A percentile compares a stretch with the other conserved stretches of the same genome.
Conservation (phyloP, 768 basidiomycete species). For the Leucogyrophana mollusca region DNA sequence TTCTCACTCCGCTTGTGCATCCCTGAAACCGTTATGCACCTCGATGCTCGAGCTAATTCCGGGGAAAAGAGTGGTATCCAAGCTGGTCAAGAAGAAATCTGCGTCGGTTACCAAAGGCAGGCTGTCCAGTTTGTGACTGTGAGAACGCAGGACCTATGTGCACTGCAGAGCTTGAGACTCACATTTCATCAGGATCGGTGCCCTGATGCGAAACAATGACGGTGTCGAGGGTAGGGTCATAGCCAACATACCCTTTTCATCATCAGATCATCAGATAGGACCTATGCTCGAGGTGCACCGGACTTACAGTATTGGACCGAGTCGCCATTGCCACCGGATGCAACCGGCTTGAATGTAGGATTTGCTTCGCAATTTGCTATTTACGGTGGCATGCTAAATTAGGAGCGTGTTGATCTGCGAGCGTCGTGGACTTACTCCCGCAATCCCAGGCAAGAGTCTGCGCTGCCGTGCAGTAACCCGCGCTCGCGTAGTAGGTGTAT, state of each 20-base stretch:
- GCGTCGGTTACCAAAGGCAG: conserved; percentile 40
- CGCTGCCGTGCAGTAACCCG: conserved; percentile 47
- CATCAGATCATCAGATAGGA: not conserved
- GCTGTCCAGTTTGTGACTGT: conserved; percentile 17
- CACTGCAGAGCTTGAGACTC: not conserved
- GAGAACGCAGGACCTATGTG: not conserved
- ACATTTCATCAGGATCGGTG: conserved; percentile 31
- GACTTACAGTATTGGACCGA: conserved; percentile 41
- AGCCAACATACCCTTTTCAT: conserved; percentile 52
- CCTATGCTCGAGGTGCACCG: not conserved
- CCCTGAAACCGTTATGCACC: conserved; percentile 47
- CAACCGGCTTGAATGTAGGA: conserved; percentile 44
- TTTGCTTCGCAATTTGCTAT: conserved; percentile 48
- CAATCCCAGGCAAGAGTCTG: conserved; percentile 50
- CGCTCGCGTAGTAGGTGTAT: conserved; percentile 49
- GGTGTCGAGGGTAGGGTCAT: conserved; percentile 34
- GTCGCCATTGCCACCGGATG: conserved; percentile 46
- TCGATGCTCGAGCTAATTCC: conserved; percentile 40
- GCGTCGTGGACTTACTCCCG: conserved; percentile 40
- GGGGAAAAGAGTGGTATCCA: conserved; percentile 47
- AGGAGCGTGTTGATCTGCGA: not conserved
- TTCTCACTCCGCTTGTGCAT: conserved; percentile 44
- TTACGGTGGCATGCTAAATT: not conserved
- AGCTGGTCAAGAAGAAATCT: conserved; percentile 30
- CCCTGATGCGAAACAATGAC: conserved; percentile 40